Evolutionary conservation across 1,139 yeast genomes (phyloP).

Genomic region (Oligophagozyma castellii): DNA sequence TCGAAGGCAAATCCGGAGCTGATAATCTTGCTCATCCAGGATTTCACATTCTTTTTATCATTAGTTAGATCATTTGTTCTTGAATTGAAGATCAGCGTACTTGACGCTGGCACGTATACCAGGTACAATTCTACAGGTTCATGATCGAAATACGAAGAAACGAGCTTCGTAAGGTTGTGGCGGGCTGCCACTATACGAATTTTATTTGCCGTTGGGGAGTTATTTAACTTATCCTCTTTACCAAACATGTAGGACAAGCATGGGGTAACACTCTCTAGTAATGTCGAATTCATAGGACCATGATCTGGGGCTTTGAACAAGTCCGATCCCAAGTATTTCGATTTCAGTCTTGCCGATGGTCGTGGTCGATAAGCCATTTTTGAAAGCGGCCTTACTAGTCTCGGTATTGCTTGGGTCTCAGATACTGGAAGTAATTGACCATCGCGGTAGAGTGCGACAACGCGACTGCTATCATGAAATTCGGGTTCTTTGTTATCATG

Average conservation of each 20-base stretch:
- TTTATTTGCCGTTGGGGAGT: too few species aligned
- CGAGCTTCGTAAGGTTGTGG: constrained; percentile 19
- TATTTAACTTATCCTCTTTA: too few species aligned
- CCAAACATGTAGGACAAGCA: constrained; percentile 16
- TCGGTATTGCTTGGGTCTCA: too few species aligned
- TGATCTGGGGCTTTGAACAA: constrained; percentile 10
- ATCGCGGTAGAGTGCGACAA: too few species aligned
- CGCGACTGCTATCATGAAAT: too few species aligned
- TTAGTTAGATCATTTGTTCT: constrained; percentile 6
- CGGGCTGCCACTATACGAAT: constrained; percentile 21
- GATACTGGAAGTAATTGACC: too few species aligned
- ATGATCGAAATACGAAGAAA: constrained; percentile 11
- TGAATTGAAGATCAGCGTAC: constrained; percentile 12
- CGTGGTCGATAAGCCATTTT: too few species aligned
- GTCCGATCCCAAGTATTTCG: constrained; percentile 12
- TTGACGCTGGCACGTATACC: constrained; percentile 7
- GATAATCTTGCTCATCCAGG: constrained; percentile 11
- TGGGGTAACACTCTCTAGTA: constrained; percentile 12
- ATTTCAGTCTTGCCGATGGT: constrained; percentile 4
- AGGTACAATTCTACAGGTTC: constrained; percentile 4
- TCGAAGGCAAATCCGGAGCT: constrained; percentile 24
- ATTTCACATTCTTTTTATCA: constrained; percentile 4
- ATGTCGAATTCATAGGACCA: constrained; percentile 10
- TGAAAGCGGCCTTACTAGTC: too few species aligned
- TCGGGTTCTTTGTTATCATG: too few species aligned